Evolutionary conservation across 2,329 filamentous ascomycete genomes (phyloP), one percentile per base, ranked within the genome.

Genomic region (Grosmannia clavigera): DNA sequence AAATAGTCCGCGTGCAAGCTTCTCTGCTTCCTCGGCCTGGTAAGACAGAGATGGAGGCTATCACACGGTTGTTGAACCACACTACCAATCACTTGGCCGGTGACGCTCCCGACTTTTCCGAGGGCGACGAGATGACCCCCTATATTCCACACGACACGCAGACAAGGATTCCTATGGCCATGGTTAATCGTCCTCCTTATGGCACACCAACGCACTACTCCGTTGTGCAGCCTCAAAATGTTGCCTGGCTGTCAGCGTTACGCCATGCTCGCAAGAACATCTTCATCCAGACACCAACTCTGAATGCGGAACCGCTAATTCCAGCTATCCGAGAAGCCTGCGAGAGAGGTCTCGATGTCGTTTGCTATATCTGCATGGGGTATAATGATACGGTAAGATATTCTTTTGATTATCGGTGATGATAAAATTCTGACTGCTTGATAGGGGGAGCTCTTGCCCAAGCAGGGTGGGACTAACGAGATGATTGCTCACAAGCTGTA

Each of bases 231-330:
- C 88, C 88, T 0, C 88, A 92, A 66, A 91, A 92, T 66, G 85
- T 84, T 57, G 85, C 84, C 0, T 92, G 85, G 81, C 72, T 91
- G 0, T 86, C 86, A 0, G 80, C 85, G 1, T 76, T 92, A 9
- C 77, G 83, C 1, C 80, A 90, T 65, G 87, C 87, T 0, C 70
- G 76, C 59, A 73, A 73, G 14, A 78, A 73, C 33, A 79, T 92
- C n/a, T 90, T 92, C 66, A 90, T 92, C 61, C 87, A 92, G 69
- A 85, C 86, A 0, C 88, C 88, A 0, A 86, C 89, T 27, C 77
- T 92, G 46, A 92, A 92, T 66, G 87, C 88, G 0, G 80, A 81
- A 60, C 84, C 83, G 0, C 73, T 91, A 0, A 67, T 90, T 0
- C 79, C 83, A 0, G 84, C 83, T 1, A 78, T 92, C 3, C 68